These are phyloP conservation scores for Mucor indicus DNA, from an alignment of 371 early-diverging fungal species.

Conservation along the genomic window DNA sequence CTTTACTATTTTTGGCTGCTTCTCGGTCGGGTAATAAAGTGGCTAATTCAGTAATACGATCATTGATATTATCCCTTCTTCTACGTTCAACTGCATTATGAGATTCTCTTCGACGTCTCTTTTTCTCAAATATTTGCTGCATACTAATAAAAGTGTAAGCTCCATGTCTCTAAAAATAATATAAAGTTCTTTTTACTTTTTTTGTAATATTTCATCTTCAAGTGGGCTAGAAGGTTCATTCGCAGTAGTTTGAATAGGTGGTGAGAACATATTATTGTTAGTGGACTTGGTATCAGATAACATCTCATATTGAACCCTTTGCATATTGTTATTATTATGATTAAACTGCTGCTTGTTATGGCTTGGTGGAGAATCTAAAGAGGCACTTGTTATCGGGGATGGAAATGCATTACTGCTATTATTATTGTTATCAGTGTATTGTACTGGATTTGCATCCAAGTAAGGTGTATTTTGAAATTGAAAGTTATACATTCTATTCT, in stretches of 20 bases:
- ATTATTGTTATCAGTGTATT: constrained; percentile 7
- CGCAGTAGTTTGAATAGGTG: background rate
- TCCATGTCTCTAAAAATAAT: too few relatives aligned
- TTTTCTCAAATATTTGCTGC: constrained; percentile 33
- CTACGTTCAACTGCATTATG: constrained; percentile 78
- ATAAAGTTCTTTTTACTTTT: constrained; percentile 30
- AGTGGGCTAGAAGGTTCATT: constrained; percentile 8
- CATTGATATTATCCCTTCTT: constrained; percentile 93
- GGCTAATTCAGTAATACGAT: constrained; percentile 70
- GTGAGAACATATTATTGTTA: constrained; percentile 15
- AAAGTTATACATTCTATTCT: constrained; percentile 21
- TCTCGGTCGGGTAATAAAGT: constrained; percentile 47
- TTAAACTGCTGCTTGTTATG: constrained; percentile 8
- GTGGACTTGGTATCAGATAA: too few relatives aligned
- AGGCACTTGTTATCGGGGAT: constrained; percentile 36
- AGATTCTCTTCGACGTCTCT: constrained; percentile 31
- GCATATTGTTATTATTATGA: too few relatives aligned
- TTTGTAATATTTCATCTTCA: constrained; percentile 37
- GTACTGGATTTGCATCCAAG: constrained; percentile 7
- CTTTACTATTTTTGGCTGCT: constrained; percentile 72
- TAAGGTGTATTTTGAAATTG: constrained; percentile 24
- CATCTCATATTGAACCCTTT: constrained; percentile 25
- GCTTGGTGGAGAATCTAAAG: constrained; percentile 36
- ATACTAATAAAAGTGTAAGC: constrained; percentile 21
- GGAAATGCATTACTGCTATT: constrained; percentile 24